phyloP scores from a whole-genome alignment of 192 early-diverging fungal species.

The Allomyces macrogynus region DNA sequence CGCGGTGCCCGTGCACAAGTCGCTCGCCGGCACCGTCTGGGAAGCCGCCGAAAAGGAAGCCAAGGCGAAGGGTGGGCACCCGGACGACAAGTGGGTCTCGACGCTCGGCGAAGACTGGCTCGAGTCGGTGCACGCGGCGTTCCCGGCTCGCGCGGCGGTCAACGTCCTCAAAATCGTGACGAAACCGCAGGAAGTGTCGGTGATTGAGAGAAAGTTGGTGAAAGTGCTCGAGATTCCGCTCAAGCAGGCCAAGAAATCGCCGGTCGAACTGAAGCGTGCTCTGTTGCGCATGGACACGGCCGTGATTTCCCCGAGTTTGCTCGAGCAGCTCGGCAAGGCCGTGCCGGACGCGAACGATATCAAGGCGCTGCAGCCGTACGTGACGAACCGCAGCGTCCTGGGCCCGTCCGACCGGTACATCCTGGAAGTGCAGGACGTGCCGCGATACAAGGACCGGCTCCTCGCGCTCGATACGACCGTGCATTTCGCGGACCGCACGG shows the following conservation, averaged over 20 bases:
- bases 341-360: too few relatives aligned
- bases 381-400: too few relatives aligned
- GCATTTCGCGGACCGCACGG: slow-evolving; percentile 43
- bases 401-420: slow-evolving; percentile 41
- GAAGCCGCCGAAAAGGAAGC: too few relatives aligned
- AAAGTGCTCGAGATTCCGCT: slow-evolving; percentile 36
- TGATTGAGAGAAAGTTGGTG: slow-evolving; percentile 45
- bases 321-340: slow-evolving; percentile 27
- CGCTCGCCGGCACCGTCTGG: slow-evolving; percentile 16
- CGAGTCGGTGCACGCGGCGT: neutral
- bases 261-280: slow-evolving; percentile 37
- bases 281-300: slow-evolving; percentile 45
- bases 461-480: slow-evolving; percentile 41
- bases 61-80: slow-evolving; percentile 13
- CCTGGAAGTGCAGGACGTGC: slow-evolving; percentile 57
- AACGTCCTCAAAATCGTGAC: neutral
- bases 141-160: neutral
- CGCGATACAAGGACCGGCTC: slow-evolving; percentile 52
- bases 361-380: too few relatives aligned
- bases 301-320: slow-evolving; percentile 34
- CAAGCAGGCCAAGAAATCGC: slow-evolving; percentile 39
- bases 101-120: slow-evolving; percentile 2
- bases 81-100: slow-evolving; percentile 5
- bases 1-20: slow-evolving; percentile 41
- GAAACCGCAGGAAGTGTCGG: slow-evolving; percentile 24